phyloP scores from a whole-genome alignment of 352 stramenopile species.

The Phytophthora multivora region DNA sequence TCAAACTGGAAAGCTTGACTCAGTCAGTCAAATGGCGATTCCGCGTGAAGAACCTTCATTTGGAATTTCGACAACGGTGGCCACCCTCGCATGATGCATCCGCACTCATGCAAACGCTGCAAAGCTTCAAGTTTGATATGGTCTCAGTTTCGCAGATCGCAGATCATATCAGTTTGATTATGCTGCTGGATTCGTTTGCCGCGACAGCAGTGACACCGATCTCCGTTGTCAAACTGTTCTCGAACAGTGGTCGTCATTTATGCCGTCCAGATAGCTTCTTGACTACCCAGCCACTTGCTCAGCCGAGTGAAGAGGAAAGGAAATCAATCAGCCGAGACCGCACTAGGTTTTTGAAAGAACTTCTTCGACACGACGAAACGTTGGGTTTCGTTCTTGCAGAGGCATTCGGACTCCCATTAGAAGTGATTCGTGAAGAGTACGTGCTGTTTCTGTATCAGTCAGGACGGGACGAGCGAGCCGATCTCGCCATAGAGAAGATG shows the following conservation, averaged over 20 bases:
- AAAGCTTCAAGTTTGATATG: conserved; percentile 42
- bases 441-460: conserved; percentile 83
- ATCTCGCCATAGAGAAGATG: conserved; percentile 79
- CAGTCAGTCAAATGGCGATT: conserved; percentile 50
- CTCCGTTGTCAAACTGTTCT: conserved; percentile 72
- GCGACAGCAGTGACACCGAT: conserved; percentile 71
- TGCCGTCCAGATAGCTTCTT: conserved; percentile 70
- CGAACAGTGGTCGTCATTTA: conserved; percentile 48
- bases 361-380: conserved; percentile 68
- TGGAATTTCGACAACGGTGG: conserved; percentile 55
- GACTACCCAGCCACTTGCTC: conserved; percentile 1
- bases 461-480: conserved; percentile 67
- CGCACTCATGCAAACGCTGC: conserved; percentile 52
- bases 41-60: conserved; percentile 51
- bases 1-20: conserved; percentile 56
- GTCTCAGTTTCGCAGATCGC: conserved; percentile 47
- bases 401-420: conserved; percentile 74
- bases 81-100: conserved; percentile 58
- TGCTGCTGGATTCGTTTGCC: conserved; percentile 83
- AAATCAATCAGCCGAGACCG: conserved; percentile 50
- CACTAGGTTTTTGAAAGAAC: conserved; percentile 69
- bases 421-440: conserved; percentile 80
- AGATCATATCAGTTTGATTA: conserved; percentile 76
- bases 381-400: conserved; percentile 71
- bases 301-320: conserved; percentile 28